Conservation (phyloP, 805 yeast species). For the Yamadazyma sp. region DNA sequence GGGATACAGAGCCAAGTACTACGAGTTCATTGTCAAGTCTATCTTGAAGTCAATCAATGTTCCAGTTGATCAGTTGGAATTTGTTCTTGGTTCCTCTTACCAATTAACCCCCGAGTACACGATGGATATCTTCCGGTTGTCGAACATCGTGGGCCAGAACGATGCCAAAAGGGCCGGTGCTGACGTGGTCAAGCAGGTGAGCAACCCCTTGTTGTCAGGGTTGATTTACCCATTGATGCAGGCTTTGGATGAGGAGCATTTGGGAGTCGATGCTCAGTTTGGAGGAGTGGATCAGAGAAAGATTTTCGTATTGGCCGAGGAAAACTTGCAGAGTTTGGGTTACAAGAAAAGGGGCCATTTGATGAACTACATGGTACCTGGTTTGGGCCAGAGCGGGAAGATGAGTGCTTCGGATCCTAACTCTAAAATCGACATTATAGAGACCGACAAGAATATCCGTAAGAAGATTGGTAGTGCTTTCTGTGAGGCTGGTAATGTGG, state of each 20-base stretch:
- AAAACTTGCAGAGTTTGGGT: slow-evolving; percentile 79
- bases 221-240: slow-evolving; percentile 98
- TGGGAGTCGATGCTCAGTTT: slow-evolving; percentile 88
- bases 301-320: slow-evolving; percentile 95
- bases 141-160: slow-evolving; percentile 85
- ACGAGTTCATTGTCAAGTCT: slow-evolving; percentile 79
- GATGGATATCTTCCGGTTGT: slow-evolving; percentile 82
- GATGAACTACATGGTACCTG: slow-evolving; percentile 99
- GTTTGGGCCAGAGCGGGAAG: slow-evolving; percentile 94
- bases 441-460: slow-evolving; percentile 81
- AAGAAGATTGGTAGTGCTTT: slow-evolving; percentile 91
- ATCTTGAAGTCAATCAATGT: slow-evolving; percentile 84
- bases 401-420: slow-evolving; percentile 99
- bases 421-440: slow-evolving; percentile 91
- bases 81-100: slow-evolving; percentile 87
- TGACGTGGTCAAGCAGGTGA: slow-evolving; percentile 96
- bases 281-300: slow-evolving; percentile 99
- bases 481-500: slow-evolving; percentile 91
- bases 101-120: slow-evolving; percentile 78
- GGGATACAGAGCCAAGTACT: slow-evolving; percentile 83
- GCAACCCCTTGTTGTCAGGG: slow-evolving; percentile 89
- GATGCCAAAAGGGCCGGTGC: slow-evolving; percentile 99
- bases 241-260: slow-evolving; percentile 91
- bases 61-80: slow-evolving; percentile 83
- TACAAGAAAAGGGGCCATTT: slow-evolving; percentile 97